Evolutionary conservation across 2,329 filamentous ascomycete genomes (phyloP).

Genomic region (Cladosporium sp.): DNA sequence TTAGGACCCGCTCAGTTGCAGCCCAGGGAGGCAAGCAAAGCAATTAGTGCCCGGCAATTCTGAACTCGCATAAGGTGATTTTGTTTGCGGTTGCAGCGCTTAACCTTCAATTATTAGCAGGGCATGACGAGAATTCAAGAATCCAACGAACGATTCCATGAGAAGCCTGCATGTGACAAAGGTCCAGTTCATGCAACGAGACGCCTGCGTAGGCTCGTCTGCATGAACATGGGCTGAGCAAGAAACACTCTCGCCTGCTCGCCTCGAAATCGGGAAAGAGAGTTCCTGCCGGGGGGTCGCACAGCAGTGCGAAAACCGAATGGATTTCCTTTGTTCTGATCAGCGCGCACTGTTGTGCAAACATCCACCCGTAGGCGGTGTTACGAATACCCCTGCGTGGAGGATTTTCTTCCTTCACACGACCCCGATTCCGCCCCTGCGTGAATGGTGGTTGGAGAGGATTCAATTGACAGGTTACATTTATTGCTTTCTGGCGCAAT

Average conservation of each 20-base stretch:
- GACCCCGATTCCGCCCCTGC: slow-evolving; percentile 4
- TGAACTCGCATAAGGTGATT: neutral
- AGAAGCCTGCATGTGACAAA: neutral
- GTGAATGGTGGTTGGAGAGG: slow-evolving; percentile 1
- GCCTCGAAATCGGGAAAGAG: neutral
- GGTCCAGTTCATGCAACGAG: slow-evolving; percentile 7
- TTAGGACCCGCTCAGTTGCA: slow-evolving; percentile 2
- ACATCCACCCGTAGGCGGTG: neutral
- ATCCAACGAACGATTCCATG: neutral
- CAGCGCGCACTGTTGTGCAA: neutral
- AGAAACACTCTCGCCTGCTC: neutral
- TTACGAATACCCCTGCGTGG: no score
- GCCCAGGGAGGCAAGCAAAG: neutral
- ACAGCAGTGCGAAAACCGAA: no score
- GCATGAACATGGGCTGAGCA: neutral
- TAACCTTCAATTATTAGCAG: neutral
- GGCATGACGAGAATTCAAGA: neutral
- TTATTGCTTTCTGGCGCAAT: neutral
- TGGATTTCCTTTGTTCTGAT: neutral
- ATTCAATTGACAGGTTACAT: slow-evolving; percentile 9
- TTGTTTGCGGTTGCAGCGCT: slow-evolving; percentile 2
- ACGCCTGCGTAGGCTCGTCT: neutral
- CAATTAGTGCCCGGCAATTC: neutral
- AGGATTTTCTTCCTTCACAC: neutral
- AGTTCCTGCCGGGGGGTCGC: no score